Evolutionary conservation across 768 basidiomycete species (phyloP), one percentile per base, ranked within the genome.

Genomic region (Agrocybe praecox): DNA sequence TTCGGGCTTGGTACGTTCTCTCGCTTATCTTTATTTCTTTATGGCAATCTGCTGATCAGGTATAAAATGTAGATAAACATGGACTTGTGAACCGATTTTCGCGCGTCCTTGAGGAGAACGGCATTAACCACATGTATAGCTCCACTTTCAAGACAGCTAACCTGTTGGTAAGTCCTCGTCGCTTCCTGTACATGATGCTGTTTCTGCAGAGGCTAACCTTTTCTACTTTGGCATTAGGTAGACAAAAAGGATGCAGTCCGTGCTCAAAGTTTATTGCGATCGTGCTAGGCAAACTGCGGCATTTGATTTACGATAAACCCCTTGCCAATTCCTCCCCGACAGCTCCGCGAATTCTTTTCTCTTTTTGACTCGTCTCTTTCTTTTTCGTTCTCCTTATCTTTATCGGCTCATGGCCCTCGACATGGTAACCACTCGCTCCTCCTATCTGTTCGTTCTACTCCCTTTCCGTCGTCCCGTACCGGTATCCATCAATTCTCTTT

Each of bases 91-190:
- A 84, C 67, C 83, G 85, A 36, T 90, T 90, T 66, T 90, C 90
- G 19, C 82, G 82, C 8, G 81, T 90, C 19, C 80, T 92, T 12
- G 87, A 88, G 55, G 78, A 83, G 61, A 87, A 87, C 62, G 82
- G 83, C 11, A 87, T 93, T 67, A 89, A 91, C 72, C 89, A 91
- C 66, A 88, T 92, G 83, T 92, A 92, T 67, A 88, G 86, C 55
- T 90, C 89, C 44, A 91, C 90, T n/a, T 88, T 85, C 67, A 89
- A 89, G 72, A 89, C 88, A 6, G 90, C 90, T 54, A 92, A 93
- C 70, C 70, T 93, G 29, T 74, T 92, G 63, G 89, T 92, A 62
- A 58, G 75, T 65, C 52, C 44, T 46, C 21, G 18, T 18, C 46
- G 2, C 44, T 34, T 40, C 32, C 44, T 45, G 42, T 45, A 34